These are phyloP conservation scores for Lactarius quietus DNA, from an alignment of 768 basidiomycete genomes.

Conservation along the genomic window DNA sequence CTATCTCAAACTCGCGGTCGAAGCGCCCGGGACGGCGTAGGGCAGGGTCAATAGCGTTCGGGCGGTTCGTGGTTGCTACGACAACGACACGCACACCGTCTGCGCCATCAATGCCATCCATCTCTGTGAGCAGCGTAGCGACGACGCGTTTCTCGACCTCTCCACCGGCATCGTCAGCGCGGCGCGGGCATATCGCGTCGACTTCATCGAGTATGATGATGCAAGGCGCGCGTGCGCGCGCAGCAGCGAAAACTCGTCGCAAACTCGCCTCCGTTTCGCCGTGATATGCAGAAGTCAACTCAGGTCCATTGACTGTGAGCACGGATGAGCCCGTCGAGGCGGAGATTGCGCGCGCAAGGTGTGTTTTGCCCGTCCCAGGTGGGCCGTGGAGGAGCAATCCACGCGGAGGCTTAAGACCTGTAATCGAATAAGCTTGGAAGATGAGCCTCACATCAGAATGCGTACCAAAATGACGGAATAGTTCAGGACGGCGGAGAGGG, in stretches of 20 bases:
- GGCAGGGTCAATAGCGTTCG: conserved; percentile 94
- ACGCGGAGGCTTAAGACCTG: conserved; percentile 91
- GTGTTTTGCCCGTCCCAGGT: conserved; percentile 97
- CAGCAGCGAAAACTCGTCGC: conserved; percentile 85
- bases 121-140: conserved; percentile 87
- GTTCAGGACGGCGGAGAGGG: conserved; percentile 75
- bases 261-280: conserved; percentile 94
- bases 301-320: conserved; percentile 93
- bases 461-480: conserved; percentile 71
- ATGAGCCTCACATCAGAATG: background rate
- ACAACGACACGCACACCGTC: conserved; percentile 73
- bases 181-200: conserved; percentile 86
- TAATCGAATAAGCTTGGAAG: background rate
- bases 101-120: conserved; percentile 79
- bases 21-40: conserved; percentile 86
- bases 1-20: conserved; percentile 94
- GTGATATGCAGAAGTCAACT: conserved; percentile 92
- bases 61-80: conserved; percentile 93
- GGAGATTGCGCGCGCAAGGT: conserved; percentile 91
- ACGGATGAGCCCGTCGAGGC: conserved; percentile 81
- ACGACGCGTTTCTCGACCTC: conserved; percentile 97
- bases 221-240: conserved; percentile 76
- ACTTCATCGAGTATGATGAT: conserved; percentile 96
- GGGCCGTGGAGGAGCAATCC: conserved; percentile 94
- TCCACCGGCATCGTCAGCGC: conserved; percentile 87